Base-by-base conservation (phyloP, 2,329 filamentous ascomycete species). In the Pleoardoris graminearum region DNA sequence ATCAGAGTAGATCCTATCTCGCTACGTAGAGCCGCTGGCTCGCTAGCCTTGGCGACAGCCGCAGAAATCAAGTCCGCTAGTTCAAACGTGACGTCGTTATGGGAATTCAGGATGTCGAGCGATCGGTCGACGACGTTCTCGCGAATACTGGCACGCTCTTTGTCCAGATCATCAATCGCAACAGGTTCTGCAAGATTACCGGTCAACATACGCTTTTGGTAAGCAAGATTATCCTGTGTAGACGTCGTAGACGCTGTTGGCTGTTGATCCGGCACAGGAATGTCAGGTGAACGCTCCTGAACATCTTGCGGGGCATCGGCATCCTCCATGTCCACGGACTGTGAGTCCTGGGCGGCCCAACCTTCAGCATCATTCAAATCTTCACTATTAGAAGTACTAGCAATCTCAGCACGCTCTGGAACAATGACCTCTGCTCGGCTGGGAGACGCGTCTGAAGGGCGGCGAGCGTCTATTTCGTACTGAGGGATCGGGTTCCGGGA, bases 1-100 rank as follows among this genome's bases (percentile, higher is more conserved):
- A 92, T 87, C 39, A 99, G 78, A 0, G 91, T 95, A 45, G 87
- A 84, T 14, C 90, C 91, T 60, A 96, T 88, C 50, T 94, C 89
- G 55, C 85, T 84, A 35, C 87, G 82, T 78, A 73, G 82, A 66
- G 72, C 81, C 61, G 72, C 81, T 59, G 73, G 84, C 69, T 82
- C 85, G 66, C 68, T 82, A 60, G 76, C 87, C 66, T 84, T 87
- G 25, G 79, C 76, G 7, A 85, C 83, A 21, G 91, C 87, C 3
- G 87, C 86, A 32, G 83, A 83, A 49, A 99, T 92, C 17, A 99
- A 80, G 64, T 97, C 92, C 0, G 91, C 85, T 41, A 99, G 80
- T 67, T 97, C 93, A 63, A 97, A 94, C 0, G 94, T 95, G 10
- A 93, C 86, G 61, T 90, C 86, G 12, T 92, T 87, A 62, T 97